Conservation (phyloP, 2,329 filamentous ascomycete genomes). For the Aureobasidium uvarum region DNA sequence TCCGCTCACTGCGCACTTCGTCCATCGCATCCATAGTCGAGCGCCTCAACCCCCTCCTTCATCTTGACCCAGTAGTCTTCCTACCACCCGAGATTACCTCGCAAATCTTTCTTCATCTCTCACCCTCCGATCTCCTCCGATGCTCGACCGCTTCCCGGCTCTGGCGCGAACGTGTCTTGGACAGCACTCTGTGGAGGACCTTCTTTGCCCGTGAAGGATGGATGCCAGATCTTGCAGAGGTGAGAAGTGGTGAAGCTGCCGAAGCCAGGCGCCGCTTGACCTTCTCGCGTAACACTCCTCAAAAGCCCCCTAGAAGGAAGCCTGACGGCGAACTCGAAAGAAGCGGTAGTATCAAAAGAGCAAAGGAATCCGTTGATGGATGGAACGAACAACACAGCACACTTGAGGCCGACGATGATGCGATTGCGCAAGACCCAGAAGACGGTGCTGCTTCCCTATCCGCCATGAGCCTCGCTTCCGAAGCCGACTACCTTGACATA, state of each 20-base stretch:
- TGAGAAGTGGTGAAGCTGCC: constrained; percentile 32
- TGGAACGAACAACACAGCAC: constrained; percentile 51
- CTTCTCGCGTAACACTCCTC: constrained; percentile 13
- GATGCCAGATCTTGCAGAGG: constrained; percentile 42
- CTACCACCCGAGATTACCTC: constrained; percentile 89
- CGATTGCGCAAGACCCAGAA: constrained; percentile 23
- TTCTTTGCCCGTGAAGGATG: constrained; percentile 85
- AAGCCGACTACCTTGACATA: constrained; percentile 4
- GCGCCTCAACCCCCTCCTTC: constrained; percentile 74
- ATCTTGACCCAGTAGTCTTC: constrained; percentile 85
- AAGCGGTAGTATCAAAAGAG: constrained; percentile 54
- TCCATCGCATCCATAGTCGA: constrained; percentile 78
- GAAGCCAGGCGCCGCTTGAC: constrained; percentile 18
- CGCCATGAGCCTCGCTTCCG: constrained; percentile 10
- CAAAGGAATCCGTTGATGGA: constrained; percentile 41
- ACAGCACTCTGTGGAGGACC: constrained; percentile 81
- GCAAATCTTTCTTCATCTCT: constrained; percentile 82
- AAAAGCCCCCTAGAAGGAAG: constrained; percentile 45
- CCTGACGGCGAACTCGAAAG: constrained; percentile 51
- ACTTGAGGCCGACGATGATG: constrained; percentile 47
- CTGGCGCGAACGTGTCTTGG: constrained; percentile 79
- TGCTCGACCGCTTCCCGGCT: constrained; percentile 74
- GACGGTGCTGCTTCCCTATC: constrained; percentile 3
- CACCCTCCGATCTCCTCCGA: constrained; percentile 73
- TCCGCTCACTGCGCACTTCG: constrained; percentile 75